phyloP scores from a whole-genome alignment of 2,329 filamentous ascomycete species.

The Sporothrix sp. region DNA sequence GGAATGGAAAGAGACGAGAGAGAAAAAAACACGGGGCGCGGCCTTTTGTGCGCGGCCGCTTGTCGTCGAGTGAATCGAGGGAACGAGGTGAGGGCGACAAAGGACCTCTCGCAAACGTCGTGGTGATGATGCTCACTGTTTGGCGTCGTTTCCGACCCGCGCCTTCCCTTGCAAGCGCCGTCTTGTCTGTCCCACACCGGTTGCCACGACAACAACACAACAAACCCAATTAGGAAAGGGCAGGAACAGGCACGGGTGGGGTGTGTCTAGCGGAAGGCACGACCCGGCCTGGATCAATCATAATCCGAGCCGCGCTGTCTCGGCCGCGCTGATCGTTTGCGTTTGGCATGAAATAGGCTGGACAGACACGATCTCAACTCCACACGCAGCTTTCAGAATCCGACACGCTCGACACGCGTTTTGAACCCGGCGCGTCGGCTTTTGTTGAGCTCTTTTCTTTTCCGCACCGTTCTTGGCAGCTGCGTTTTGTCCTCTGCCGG shows the following conservation, averaged over 20 bases:
- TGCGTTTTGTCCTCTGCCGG: no score
- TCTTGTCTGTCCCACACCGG: constrained; percentile 8
- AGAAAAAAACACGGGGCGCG: neutral
- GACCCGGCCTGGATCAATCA: neutral
- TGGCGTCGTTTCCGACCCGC: constrained; percentile 3
- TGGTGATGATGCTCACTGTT: no score
- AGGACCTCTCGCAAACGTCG: constrained; percentile 3
- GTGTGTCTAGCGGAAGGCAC: neutral
- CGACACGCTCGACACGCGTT: neutral
- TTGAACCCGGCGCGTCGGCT: neutral
- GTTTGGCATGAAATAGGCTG: neutral
- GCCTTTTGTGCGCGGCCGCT: neutral
- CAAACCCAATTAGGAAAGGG: neutral
- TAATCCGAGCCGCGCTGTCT: neutral
- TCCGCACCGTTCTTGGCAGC: no score
- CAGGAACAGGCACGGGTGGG: neutral
- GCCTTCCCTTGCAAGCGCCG: neutral
- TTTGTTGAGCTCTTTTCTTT: neutral
- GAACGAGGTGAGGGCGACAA: constrained; percentile 3
- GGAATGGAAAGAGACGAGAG: neutral
- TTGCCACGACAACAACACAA: constrained; percentile 17
- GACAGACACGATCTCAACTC: neutral
- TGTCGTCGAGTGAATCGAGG: constrained; percentile 5
- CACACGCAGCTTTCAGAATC: neutral
- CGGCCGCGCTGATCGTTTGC: neutral